Base-by-base conservation (phyloP, 768 basidiomycete species). In the Leccinum boreale region DNA sequence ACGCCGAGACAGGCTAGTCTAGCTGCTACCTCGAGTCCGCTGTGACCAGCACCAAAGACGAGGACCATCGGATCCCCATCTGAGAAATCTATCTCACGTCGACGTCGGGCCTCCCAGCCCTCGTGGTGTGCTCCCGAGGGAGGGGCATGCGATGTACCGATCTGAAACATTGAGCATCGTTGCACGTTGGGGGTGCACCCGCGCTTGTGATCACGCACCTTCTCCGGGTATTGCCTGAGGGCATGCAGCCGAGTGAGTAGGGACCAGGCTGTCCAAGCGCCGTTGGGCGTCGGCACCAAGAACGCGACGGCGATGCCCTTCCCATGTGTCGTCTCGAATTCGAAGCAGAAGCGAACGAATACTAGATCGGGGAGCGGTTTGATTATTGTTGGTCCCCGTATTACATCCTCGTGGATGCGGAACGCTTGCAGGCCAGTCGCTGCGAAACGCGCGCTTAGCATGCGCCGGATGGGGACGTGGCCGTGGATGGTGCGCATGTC, bases 31-130 rank as follows among this genome's bases (percentile, higher is more conserved):
- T 75, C 80, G 42, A 92, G 70, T 4, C 89, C 89, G 60, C 81
- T 80, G 57, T 90, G 89, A 1, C 86, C 87, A 5, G 79, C 85
- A 12, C 86, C 85, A 23, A 87, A 74, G 48, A 89, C 70, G 44
- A 89, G 72, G 7, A 89, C 89, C 2, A 76, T 75, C 0, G 86
- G 86, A 36, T 79, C 75, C 11, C 59, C 62, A 19, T 77, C 77
- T 31, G 71, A 73, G 60, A 85, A 85, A 26, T 77, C 74, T 6
- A 65, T 54, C 59, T 81, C 77, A 9, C 66, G 67, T 45, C 66
- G 69, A 29, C 84, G 76, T 23, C 72, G 69, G 21, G 75, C 73
- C 53, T 76, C 73, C 86, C 86, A 87, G 55, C 74, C 70, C 3
- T 79, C 81, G 55, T 80, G 79, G 50, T 77, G 73, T 9, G 19